A percentile compares a stretch with the other conserved stretches of the same genome.
Evolutionary conservation across 2,329 filamentous ascomycete species (phyloP).

Genomic region (Orbilia ellipsospora): DNA sequence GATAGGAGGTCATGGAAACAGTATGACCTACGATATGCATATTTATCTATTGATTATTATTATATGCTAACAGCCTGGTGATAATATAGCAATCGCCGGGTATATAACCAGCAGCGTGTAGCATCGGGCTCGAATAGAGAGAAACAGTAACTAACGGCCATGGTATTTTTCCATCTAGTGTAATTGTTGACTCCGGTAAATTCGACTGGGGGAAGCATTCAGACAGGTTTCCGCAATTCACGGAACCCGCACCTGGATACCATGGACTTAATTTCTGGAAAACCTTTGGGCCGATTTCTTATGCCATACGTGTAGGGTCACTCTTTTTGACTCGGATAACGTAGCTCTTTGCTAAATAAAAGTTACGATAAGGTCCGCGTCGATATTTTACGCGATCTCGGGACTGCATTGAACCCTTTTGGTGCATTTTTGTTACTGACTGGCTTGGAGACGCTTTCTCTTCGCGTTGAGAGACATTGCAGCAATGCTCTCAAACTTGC

Average conservation of each 20-base stretch:
- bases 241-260: conserved; percentile 87
- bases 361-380: conserved; percentile 68
- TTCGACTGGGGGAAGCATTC: conserved; percentile 92
- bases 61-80: too few relatives aligned
- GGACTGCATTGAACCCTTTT: conserved; percentile 85
- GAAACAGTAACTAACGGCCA: neutral
- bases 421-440: conserved; percentile 91
- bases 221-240: conserved; percentile 89
- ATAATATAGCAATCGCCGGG: conserved; percentile 33
- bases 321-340: neutral
- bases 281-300: conserved; percentile 84
- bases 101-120: neutral
- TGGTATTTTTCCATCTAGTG: conserved; percentile 68
- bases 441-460: conserved; percentile 87
- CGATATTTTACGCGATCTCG: conserved; percentile 88
- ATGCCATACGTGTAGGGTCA: conserved; percentile 76
- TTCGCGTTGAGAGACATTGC: conserved; percentile 87
- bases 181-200: conserved; percentile 87
- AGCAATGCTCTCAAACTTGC: conserved; percentile 84
- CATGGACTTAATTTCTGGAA: conserved; percentile 96
- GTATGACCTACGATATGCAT: conserved; percentile 63
- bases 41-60: too few relatives aligned
- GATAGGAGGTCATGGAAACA: conserved; percentile 96
- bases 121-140: too few relatives aligned
- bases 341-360: neutral